Evolutionary conservation across 441 rosid species (phyloP), one percentile per base, ranked within the genome.

Genomic region (Erodium texanum): DNA sequence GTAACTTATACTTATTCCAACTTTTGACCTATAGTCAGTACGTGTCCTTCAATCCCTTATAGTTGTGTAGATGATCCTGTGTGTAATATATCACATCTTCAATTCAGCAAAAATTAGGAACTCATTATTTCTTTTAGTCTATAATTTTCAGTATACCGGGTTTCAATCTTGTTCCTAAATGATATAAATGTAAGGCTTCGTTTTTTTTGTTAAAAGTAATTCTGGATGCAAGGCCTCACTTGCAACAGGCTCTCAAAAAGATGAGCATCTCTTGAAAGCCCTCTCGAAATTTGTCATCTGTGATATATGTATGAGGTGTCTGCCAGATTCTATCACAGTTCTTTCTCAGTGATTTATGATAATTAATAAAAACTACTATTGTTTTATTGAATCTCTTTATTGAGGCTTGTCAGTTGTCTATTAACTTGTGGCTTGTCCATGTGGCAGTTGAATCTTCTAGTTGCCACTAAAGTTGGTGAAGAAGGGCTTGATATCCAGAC

Each of bases 401-500:
- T 19, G 15, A 23, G 22, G 32, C 63, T 62, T 15, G 41, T 36
- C 41, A 36, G 41, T 5, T 36, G 41, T 20, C 24, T 48, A 62
- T 67, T 8, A n/a, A 36, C 50, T 34, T 16, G 19, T 32, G 27
- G 20, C 29, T 70, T 73, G 65, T 70, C 78, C 24, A 66, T 78
- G 74, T 80, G 64, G 77, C 86, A 94, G 99, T 90, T 94, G 82
- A 94, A 94, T 88, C 83, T 94, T 70, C 78, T 89, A 83, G 86
- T 94, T 73, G 99, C 99, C 66, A 91, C 99, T 61, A 94, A 89
- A 86, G 97, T 94, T 65, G 99, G 96, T 76, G 97, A 94, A 84
- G 99, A 94, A 82, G 99, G 99, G 72, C 97, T 91, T 68, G 99
- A 94, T 80, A 89, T 94, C 73, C 96, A 89, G 84, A 91, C 96